phyloP scores from a whole-genome alignment of 164 flowering plant species.

The Litsea cubeba region DNA sequence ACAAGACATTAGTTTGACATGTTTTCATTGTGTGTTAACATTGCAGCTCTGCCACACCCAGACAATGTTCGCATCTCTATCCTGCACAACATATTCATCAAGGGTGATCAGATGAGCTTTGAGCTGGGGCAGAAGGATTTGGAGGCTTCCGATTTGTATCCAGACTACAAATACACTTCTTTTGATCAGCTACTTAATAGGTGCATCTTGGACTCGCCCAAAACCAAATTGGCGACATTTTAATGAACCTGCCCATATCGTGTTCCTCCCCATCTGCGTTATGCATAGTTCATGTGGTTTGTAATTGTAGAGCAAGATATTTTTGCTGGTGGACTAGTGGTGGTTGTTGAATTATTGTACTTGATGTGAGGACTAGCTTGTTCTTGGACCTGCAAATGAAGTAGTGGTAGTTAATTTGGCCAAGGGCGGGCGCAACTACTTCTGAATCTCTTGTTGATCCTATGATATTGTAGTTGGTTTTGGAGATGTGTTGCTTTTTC shows the following conservation, averaged over 20 bases:
- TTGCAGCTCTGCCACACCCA: slow-evolving; percentile 33
- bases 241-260: slow-evolving; percentile 4
- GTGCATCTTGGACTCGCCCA: slow-evolving; percentile 20
- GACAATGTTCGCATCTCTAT: slow-evolving; percentile 32
- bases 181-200: slow-evolving; percentile 27
- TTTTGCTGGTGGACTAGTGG: too few relatives aligned
- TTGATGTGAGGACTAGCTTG: too few relatives aligned
- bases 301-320: too few relatives aligned
- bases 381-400: too few relatives aligned
- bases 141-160: slow-evolving; percentile 37
- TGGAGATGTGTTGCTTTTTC: too few relatives aligned
- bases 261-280: background rate
- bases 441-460: too few relatives aligned
- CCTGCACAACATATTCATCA: slow-evolving; percentile 36
- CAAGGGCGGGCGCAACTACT: too few relatives aligned
- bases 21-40: background rate
- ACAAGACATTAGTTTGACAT: background rate
- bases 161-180: slow-evolving; percentile 33
- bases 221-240: slow-evolving; percentile 26
- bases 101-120: slow-evolving; percentile 33
- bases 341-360: too few relatives aligned
- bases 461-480: too few relatives aligned
- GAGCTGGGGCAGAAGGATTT: slow-evolving; percentile 27
- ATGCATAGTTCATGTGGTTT: too few relatives aligned
- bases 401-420: too few relatives aligned